These are phyloP conservation scores for Serpula lacrymans DNA, from an alignment of 768 basidiomycete genomes.

Conservation along the genomic window DNA sequence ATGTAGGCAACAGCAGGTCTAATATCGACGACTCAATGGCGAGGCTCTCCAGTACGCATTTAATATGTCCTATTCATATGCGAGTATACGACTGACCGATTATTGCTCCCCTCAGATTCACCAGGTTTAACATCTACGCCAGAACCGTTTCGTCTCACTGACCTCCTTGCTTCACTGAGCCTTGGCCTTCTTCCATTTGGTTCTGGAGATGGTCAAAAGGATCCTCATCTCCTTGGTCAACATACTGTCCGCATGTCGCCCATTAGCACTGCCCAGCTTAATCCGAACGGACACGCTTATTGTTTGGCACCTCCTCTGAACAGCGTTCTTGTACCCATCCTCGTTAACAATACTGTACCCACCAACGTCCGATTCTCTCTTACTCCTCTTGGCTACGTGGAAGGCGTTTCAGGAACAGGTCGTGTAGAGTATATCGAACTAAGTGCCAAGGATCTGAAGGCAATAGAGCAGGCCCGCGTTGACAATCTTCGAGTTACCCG, in stretches of 20 bases:
- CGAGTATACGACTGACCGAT: conserved; percentile 7
- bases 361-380: conserved; percentile 69
- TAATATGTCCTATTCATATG: not conserved
- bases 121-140: conserved; percentile 40
- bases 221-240: conserved; percentile 73
- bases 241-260: conserved; percentile 93
- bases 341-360: conserved; percentile 89
- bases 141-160: conserved; percentile 44
- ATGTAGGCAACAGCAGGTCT: conserved; percentile 33
- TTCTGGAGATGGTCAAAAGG: conserved; percentile 33
- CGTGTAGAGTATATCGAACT: conserved; percentile 56
- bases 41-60: conserved; percentile 29
- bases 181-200: conserved; percentile 49
- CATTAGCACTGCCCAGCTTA: conserved; percentile 88
- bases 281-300: conserved; percentile 70
- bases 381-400: conserved; percentile 55
- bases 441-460: conserved; percentile 59
- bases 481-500: conserved; percentile 48
- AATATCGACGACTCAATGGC: conserved; percentile 8
- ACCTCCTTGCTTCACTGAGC: conserved; percentile 45
- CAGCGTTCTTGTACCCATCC: conserved; percentile 70
- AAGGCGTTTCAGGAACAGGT: conserved; percentile 33
- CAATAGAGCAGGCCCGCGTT: conserved; percentile 57
- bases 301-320: conserved; percentile 59
- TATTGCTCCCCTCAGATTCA: conserved; percentile 20